phyloP scores from a whole-genome alignment of 306 rosid genomes.

The Dalbergia oliveri region DNA sequence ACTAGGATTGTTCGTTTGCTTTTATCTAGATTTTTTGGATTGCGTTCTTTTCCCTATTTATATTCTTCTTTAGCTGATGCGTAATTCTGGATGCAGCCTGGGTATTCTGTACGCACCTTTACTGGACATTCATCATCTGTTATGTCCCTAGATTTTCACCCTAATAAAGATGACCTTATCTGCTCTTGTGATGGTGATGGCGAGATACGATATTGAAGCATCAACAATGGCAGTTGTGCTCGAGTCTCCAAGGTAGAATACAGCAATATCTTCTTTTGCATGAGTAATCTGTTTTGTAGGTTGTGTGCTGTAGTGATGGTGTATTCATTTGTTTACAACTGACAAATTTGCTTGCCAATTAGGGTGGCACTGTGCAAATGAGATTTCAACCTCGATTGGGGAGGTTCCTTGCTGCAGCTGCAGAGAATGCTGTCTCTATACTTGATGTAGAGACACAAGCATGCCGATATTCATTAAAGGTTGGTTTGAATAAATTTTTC shows the following conservation, averaged over 20 bases:
- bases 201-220: slow-evolving; percentile 96
- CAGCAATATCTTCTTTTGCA: neutral
- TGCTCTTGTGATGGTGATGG: slow-evolving; percentile 95
- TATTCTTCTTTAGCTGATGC: slow-evolving; percentile 34
- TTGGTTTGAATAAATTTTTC: slow-evolving; percentile 23
- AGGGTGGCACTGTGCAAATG: slow-evolving; percentile 93
- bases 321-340: slow-evolving; percentile 35
- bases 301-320: neutral
- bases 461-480: slow-evolving; percentile 82
- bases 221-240: slow-evolving; percentile 80
- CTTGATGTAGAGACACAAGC: slow-evolving; percentile 87
- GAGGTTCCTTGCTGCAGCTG: slow-evolving; percentile 87
- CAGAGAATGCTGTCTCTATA: slow-evolving; percentile 87
- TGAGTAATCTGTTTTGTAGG: neutral
- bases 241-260: slow-evolving; percentile 73
- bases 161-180: slow-evolving; percentile 87
- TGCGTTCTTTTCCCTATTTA: neutral
- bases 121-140: slow-evolving; percentile 83
- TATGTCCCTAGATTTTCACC: slow-evolving; percentile 97
- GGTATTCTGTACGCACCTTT: slow-evolving; percentile 85
- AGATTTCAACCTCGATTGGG: slow-evolving; percentile 97
- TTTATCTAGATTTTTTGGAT: slow-evolving; percentile 18
- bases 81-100: slow-evolving; percentile 67
- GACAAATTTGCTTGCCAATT: slow-evolving; percentile 30
- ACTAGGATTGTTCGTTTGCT: slow-evolving; percentile 24